phyloP scores from a whole-genome alignment of 31 red algal species.

The Asparagopsis taxiformis region DNA sequence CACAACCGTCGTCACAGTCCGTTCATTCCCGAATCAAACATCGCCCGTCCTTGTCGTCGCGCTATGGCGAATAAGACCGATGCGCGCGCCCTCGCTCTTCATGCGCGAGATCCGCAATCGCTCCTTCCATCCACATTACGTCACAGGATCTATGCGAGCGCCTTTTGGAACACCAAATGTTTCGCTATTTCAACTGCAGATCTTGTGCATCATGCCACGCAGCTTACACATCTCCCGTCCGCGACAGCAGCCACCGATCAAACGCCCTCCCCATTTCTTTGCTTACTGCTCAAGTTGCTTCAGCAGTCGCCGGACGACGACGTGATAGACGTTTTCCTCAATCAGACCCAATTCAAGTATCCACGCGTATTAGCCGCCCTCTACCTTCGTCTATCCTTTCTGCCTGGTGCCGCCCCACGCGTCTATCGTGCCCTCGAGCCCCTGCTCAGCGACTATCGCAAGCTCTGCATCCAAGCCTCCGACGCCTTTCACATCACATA shows the following conservation, averaged over 20 bases:
- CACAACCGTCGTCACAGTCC: no score
- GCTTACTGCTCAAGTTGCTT: slow-evolving; percentile 83
- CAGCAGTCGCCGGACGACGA: slow-evolving; percentile 58
- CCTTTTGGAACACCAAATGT: slow-evolving; percentile 64
- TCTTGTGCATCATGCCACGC: slow-evolving; percentile 49
- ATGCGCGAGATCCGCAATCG: slow-evolving; percentile 37
- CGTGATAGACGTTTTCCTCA: slow-evolving; percentile 40
- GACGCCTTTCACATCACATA: slow-evolving; percentile 27
- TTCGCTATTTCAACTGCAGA: slow-evolving; percentile 75
- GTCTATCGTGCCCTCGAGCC: slow-evolving; percentile 70
- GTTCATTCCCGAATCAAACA: no score
- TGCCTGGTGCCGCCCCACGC: slow-evolving; percentile 4
- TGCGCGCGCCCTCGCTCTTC: slow-evolving; percentile 9
- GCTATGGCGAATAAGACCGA: slow-evolving; percentile 50
- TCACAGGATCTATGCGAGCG: slow-evolving; percentile 56
- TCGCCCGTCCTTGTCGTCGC: no score
- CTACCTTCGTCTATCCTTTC: slow-evolving; percentile 59
- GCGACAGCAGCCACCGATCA: slow-evolving; percentile 11
- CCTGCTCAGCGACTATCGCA: slow-evolving; percentile 74
- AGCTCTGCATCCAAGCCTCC: slow-evolving; percentile 23
- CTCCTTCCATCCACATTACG: slow-evolving; percentile 58
- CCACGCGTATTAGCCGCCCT: slow-evolving; percentile 68
- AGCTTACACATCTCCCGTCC: slow-evolving; percentile 37
- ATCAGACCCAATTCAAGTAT: slow-evolving; percentile 81
- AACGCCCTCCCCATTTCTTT: slow-evolving; percentile 77